Evolutionary conservation across 1,284 basidiomycete genomes (phyloP), one percentile per base, ranked within the genome.

Genomic region (Trichosporon asahii): DNA sequence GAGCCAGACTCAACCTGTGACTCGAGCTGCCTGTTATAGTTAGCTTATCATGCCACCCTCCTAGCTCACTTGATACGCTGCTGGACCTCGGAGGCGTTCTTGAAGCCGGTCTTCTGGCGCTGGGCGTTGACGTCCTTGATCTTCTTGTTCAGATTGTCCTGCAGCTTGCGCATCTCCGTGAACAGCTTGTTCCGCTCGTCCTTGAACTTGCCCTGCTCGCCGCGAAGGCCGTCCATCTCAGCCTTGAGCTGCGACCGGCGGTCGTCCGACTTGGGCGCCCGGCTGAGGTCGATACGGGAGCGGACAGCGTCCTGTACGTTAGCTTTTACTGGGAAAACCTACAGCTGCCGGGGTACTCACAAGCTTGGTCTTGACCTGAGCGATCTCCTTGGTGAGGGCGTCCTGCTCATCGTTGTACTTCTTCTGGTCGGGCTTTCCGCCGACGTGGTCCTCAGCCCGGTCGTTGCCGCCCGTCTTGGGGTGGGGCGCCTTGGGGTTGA

Each of bases 1-100:
- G 81, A 89, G 25, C 96, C 97, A 9, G 92, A 91, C 80, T 98
- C 96, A 71, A 99, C 90, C 80, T 95, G 91, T 77, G 88, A 90
- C 73, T 95, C 92, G 77, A 95, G 86, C 74, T 65, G 21, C 60
- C 71, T 72, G 66, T 25, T 8, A 18, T n/a, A 7, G 35, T 64
- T 29, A 37, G 35, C 63, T 40, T 27, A 2, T 6, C 2, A 44
- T 15, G 7, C 31, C 3, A 2, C 23, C 14, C 8, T 49, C 14
- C 15, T 2, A 12, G 84, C 90, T 44, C 84, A 93, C 94, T 87
- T 88, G 83, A 98, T 91, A 72, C 91, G 91, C 60, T 88, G 86
- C 78, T 99, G 95, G 66, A 98, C 88, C 68, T 99, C 96, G n/a
- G 88, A 88, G 27, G 91, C 89, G 53, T 88, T 90, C 85, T 92